phyloP scores from a whole-genome alignment of 2,329 filamentous ascomycete species.

The Trichophyton benhamiae region DNA sequence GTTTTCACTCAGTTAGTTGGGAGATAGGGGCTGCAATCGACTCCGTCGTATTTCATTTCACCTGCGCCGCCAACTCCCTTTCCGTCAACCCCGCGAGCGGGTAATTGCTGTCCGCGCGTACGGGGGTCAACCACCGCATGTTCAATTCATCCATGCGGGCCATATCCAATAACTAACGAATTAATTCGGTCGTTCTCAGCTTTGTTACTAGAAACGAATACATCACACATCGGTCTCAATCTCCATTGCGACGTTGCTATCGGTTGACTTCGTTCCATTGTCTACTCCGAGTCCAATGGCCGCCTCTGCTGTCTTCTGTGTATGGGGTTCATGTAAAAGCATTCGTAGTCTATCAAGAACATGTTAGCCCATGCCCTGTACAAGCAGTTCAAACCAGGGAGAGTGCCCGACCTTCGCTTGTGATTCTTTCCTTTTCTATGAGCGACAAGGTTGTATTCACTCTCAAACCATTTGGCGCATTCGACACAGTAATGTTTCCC shows the following conservation, averaged over 20 bases:
- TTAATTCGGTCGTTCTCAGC: background rate
- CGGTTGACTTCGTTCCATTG: constrained; percentile 41
- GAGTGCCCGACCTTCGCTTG: constrained; percentile 58
- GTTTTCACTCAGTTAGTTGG: background rate
- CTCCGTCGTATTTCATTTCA: background rate
- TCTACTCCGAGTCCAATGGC: constrained; percentile 57
- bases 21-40: background rate
- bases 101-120: background rate
- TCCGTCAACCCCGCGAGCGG: background rate
- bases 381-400: constrained; percentile 10
- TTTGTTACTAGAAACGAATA: background rate
- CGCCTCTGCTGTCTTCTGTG: constrained; percentile 73
- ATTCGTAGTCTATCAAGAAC: constrained; percentile 54
- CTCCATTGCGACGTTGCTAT: constrained; percentile 23
- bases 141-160: background rate
- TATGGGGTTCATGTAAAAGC: constrained; percentile 72
- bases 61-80: background rate
- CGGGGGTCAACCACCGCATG: background rate
- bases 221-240: constrained; percentile 17
- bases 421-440: constrained; percentile 86
- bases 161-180: background rate
- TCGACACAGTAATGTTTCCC: constrained; percentile 80
- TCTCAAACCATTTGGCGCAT: constrained; percentile 95
- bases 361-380: background rate
- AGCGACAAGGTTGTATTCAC: constrained; percentile 57